Evolutionary conservation across 2,329 filamentous ascomycete genomes (phyloP).

Genomic region (Ambrosiella cleistominuta): DNA sequence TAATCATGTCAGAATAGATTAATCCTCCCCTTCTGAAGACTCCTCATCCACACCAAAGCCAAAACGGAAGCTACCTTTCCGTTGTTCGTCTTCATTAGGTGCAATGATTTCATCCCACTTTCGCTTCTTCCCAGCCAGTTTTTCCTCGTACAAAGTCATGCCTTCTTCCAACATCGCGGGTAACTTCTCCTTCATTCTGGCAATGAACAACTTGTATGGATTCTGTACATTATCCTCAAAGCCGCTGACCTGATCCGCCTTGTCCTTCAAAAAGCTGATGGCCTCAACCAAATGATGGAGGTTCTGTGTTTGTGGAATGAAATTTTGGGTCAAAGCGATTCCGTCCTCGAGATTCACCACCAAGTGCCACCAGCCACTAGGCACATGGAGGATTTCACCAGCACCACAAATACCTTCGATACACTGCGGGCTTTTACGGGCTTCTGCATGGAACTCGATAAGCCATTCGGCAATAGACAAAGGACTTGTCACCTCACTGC

Average conservation of each 20-base stretch:
- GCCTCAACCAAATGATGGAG: constrained; percentile 50
- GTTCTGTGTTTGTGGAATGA: constrained; percentile 50
- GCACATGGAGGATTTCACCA: constrained; percentile 82
- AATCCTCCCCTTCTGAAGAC: constrained; percentile 11
- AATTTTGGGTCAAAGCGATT: constrained; percentile 89
- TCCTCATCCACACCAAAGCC: constrained; percentile 33
- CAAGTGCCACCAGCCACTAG: constrained; percentile 91
- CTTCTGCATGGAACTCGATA: constrained; percentile 71
- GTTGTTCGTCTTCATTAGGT: constrained; percentile 19
- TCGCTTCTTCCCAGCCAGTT: constrained; percentile 47
- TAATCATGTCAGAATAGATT: not conserved
- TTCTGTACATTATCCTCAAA: constrained; percentile 56
- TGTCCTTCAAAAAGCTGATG: constrained; percentile 63
- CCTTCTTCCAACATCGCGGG: constrained; percentile 52
- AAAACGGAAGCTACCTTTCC: constrained; percentile 31
- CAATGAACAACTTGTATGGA: constrained; percentile 58
- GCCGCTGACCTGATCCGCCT: constrained; percentile 71
- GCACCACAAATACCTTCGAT: constrained; percentile 67
- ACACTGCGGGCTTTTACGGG: constrained; percentile 57
- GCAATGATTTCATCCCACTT: constrained; percentile 69
- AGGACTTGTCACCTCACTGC: constrained; percentile 83
- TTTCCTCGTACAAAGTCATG: constrained; percentile 45
- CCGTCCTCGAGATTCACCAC: constrained; percentile 76
- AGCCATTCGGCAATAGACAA: constrained; percentile 96
- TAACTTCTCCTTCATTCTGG: constrained; percentile 43